These are phyloP conservation scores for Wallacemonas sp. DNA, from an alignment of 208 protist genomes.

Conservation along the genomic window DNA sequence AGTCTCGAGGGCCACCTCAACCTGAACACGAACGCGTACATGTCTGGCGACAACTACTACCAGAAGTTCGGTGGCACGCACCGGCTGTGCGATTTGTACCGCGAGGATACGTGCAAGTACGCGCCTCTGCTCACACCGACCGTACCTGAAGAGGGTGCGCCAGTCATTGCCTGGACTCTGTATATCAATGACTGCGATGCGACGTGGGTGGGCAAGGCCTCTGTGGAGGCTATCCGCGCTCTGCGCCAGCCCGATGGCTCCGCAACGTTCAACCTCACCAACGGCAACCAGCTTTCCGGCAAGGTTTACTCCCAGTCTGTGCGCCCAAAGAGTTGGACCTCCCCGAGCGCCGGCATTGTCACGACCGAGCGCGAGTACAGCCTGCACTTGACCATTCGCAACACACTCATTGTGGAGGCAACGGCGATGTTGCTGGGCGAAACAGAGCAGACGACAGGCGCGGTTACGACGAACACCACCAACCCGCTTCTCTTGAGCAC, in stretches of 20 bases:
- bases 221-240: slow-evolving; percentile 63
- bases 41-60: slow-evolving; percentile 84
- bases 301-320: slow-evolving; percentile 80
- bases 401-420: slow-evolving; percentile 53
- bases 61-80: slow-evolving; percentile 91
- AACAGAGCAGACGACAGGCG: too few species aligned
- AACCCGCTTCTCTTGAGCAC: slow-evolving; percentile 26
- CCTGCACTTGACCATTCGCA: slow-evolving; percentile 55
- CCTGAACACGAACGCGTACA: slow-evolving; percentile 48
- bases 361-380: slow-evolving; percentile 40
- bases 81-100: slow-evolving; percentile 76
- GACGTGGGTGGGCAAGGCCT: slow-evolving; percentile 77
- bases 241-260: slow-evolving; percentile 60
- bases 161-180: slow-evolving; percentile 70
- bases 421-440: background rate
- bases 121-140: slow-evolving; percentile 80
- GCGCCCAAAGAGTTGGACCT: slow-evolving; percentile 59
- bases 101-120: slow-evolving; percentile 74
- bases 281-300: slow-evolving; percentile 54
- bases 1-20: slow-evolving; percentile 53
- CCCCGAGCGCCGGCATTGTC: slow-evolving; percentile 46
- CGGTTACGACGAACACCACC: background rate
- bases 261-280: slow-evolving; percentile 56
- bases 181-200: slow-evolving; percentile 86
- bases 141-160: slow-evolving; percentile 14